Base-by-base conservation (phyloP, 257 asterid species). In the Fraxinus americana region DNA sequence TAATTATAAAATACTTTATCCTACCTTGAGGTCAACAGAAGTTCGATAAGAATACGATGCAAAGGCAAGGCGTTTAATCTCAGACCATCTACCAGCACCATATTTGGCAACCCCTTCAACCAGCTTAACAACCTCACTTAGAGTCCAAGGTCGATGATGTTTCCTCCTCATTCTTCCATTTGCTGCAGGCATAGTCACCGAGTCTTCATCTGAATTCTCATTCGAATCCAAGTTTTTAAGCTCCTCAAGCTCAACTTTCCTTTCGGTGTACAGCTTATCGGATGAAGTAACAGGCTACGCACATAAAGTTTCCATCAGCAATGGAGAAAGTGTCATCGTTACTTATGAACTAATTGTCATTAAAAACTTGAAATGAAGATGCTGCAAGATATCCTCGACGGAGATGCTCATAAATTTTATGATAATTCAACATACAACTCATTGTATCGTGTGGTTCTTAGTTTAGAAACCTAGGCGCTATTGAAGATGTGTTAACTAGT, bases 21-120 rank as follows among this genome's bases (percentile, higher is more conserved):
- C 41, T 70, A 95, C 99, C 97, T 95, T 95, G 41, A 95, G 89
- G 86, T 95, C 99, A 83, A 95, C 99, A 19, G 99, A 91, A 81
- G 99, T 95, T 77, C 99, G 91, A 82, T 93, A 93, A 41, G 98
- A 87, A 86, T 87, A 91, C 35, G 98, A 87, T 8, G 98, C 93
- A 75, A 93, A 95, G 70, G 94, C 90, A 77, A 89, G 81, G 52
- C 97, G 97, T 78, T 92, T 95, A 82, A 95, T 95, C 90, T 95
- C 98, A 67, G 99, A 95, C 99, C 99, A 95, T 87, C 97, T 87
- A 78, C 99, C 99, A 81, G 90, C 95, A 70, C 99, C 99, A 85
- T 87, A 89, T 83, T 87, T 89, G 67, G 97, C 91, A 54, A 95
- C 99, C 78, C 99, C 99, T 25, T 95, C 99, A 73, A 95, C 98